These are phyloP conservation scores for Ceratocystis destructans DNA, from an alignment of 2,329 filamentous ascomycete genomes.

Conservation along the genomic window DNA sequence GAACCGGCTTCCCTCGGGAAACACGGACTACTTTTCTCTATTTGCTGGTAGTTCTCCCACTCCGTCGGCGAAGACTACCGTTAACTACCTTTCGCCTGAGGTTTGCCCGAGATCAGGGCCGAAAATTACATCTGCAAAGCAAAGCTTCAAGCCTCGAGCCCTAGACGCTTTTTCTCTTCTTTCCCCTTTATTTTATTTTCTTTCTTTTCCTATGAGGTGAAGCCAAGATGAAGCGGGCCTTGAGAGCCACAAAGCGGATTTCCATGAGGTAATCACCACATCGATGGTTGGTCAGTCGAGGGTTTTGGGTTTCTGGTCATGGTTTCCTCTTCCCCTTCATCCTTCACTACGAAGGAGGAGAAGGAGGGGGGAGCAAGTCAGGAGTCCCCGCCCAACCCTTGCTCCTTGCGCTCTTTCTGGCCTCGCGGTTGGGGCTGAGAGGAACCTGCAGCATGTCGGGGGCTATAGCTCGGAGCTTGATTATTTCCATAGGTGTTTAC, in stretches of 20 bases:
- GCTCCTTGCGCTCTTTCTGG: background rate
- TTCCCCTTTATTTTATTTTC: no score
- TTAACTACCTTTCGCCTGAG: background rate
- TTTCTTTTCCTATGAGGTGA: no score
- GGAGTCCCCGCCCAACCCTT: background rate
- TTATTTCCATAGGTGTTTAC: background rate
- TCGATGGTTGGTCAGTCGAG: background rate
- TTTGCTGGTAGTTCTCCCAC: background rate
- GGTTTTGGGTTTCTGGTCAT: background rate
- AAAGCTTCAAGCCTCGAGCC: background rate
- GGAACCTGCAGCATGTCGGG: background rate
- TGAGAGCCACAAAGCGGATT: background rate
- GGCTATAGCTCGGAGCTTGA: background rate
- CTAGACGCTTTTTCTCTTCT: background rate
- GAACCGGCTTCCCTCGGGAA: slow-evolving; percentile 8
- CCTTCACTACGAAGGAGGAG: background rate
- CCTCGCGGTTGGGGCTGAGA: slow-evolving; percentile 8
- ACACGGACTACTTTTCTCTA: background rate
- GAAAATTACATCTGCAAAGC: background rate
- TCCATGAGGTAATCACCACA: slow-evolving; percentile 5
- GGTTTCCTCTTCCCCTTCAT: background rate
- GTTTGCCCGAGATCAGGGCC: background rate
- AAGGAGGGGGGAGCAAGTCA: background rate
- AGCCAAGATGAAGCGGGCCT: slow-evolving; percentile 5
- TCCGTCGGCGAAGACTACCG: background rate